phyloP scores from a whole-genome alignment of 2,329 filamentous ascomycete genomes.

The Escovopsis sp. region DNA sequence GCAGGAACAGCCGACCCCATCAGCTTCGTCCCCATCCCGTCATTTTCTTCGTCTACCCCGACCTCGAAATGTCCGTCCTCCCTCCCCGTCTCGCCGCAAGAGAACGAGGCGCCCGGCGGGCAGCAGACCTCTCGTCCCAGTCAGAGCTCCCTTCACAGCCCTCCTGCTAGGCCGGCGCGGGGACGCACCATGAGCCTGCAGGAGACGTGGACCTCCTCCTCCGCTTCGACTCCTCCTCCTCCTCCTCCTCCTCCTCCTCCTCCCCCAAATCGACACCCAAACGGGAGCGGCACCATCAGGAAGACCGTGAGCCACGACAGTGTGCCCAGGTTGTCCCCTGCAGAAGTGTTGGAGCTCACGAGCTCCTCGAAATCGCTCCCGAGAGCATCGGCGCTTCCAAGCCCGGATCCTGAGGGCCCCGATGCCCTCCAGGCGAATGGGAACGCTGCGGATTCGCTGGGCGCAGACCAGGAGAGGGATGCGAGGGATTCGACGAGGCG shows the following conservation, averaged over 20 bases:
- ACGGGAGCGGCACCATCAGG: constrained; percentile 15
- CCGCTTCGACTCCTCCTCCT: no score
- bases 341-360: constrained; percentile 43
- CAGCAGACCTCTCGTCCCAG: not conserved
- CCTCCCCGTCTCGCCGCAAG: not conserved
- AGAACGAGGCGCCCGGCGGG: not conserved
- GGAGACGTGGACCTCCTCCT: not conserved
- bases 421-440: constrained; percentile 12
- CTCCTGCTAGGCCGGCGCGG: not conserved
- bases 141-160: no score
- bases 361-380: constrained; percentile 44
- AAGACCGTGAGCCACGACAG: constrained; percentile 24
- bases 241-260: no score
- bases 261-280: constrained; percentile 1
- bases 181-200: not conserved
- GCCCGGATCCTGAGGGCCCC: constrained; percentile 22
- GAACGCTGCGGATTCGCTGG: constrained; percentile 10
- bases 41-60: constrained; percentile 4
- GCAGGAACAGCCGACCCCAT: constrained; percentile 12
- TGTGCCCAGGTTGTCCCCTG: constrained; percentile 40
- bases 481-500: constrained; percentile 16
- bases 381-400: constrained; percentile 26
- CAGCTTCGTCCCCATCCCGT: constrained; percentile 7
- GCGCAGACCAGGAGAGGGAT: constrained; percentile 4
- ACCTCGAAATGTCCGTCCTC: constrained; percentile 1